phyloP scores from a whole-genome alignment of 805 yeast genomes.

The Nakazawaea peltata region DNA sequence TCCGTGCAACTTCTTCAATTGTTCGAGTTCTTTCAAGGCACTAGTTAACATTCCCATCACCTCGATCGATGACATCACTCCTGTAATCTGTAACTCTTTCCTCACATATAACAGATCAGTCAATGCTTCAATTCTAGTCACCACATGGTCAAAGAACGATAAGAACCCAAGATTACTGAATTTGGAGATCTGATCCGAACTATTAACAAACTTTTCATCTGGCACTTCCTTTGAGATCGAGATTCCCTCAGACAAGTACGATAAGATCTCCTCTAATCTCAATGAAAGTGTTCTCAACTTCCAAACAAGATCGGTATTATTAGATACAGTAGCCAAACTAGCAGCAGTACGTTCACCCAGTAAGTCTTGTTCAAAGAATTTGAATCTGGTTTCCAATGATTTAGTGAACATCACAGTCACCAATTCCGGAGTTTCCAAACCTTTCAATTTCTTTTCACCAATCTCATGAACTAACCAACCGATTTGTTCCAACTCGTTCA shows the following conservation, averaged over 20 bases:
- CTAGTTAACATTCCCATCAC: constrained; percentile 2
- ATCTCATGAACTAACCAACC: constrained; percentile 62
- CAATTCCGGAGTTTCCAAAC: constrained; percentile 86
- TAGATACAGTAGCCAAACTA: constrained; percentile 20
- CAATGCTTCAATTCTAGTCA: constrained; percentile 62
- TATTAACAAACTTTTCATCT: constrained; percentile 17
- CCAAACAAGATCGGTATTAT: constrained; percentile 20
- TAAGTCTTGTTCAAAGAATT: constrained; percentile 26
- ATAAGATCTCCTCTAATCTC: constrained; percentile 50
- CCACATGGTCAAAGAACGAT: constrained; percentile 52
- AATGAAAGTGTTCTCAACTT: constrained; percentile 45
- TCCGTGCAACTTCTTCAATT: not conserved
- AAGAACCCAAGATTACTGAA: constrained; percentile 32
- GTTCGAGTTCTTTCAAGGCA: constrained; percentile 5
- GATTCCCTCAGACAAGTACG: constrained; percentile 37
- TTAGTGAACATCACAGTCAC: constrained; percentile 75
- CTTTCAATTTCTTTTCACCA: constrained; percentile 89
- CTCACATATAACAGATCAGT: constrained; percentile 37
- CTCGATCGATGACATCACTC: constrained; percentile 1
- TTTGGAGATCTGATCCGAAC: constrained; percentile 8
- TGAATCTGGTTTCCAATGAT: constrained; percentile 51
- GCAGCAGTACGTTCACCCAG: constrained; percentile 13
- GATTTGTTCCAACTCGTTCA: constrained; percentile 52
- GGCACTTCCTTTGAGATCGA: constrained; percentile 19
- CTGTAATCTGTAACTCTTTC: constrained; percentile 18